Conservation (phyloP, 169 alveolate genomes). For the Neospora caninum region DNA sequence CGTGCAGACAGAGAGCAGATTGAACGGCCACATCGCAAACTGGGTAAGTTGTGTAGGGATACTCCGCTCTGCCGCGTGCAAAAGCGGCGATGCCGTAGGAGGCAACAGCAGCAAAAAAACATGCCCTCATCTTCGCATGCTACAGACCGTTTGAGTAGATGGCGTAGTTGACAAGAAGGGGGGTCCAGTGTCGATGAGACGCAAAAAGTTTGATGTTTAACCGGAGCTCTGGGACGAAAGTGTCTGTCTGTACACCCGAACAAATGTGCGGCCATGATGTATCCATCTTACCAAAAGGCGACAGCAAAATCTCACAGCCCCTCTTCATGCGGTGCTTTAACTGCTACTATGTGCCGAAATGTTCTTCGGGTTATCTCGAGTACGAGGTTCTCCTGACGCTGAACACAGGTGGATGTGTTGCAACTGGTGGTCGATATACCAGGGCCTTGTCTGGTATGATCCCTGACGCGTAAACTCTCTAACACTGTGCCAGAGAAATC, state of each 20-base stretch:
- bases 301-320: no score
- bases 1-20: conserved; percentile 62
- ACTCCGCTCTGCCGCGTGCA: conserved; percentile 57
- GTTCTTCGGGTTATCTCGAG: no score
- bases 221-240: background rate
- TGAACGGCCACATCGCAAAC: conserved; percentile 68
- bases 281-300: no score
- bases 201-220: background rate
- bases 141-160: background rate
- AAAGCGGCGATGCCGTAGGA: background rate
- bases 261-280: background rate
- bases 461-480: no score
- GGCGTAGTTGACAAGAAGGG: background rate
- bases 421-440: no score
- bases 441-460: no score
- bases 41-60: conserved; percentile 37
- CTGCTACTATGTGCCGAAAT: no score
- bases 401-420: no score
- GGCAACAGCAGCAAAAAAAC: background rate
- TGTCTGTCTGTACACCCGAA: conserved; percentile 2
- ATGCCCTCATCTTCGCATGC: conserved; percentile 2
- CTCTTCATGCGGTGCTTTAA: no score
- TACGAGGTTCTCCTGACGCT: no score
- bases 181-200: conserved; percentile 31
- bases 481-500: no score